These are phyloP conservation scores for Phaeosphaeria sp. DNA, from an alignment of 2,329 filamentous ascomycete species.

Conservation along the genomic window DNA sequence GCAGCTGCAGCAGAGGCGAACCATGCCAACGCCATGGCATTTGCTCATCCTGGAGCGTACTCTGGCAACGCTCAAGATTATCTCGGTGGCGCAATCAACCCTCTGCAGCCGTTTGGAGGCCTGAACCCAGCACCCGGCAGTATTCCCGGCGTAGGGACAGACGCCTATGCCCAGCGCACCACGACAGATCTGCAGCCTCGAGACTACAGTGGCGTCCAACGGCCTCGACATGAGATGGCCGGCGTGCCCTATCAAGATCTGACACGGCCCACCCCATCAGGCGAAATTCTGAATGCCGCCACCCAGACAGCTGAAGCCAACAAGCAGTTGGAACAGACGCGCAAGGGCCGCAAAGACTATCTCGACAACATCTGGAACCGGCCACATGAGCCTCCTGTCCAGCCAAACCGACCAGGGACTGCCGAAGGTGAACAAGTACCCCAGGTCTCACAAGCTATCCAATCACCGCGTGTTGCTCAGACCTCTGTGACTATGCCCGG, in stretches of 20 bases:
- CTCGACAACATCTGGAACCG: slow-evolving; percentile 82
- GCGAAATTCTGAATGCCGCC: slow-evolving; percentile 84
- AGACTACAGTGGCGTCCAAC: slow-evolving; percentile 83
- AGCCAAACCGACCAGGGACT: slow-evolving; percentile 52
- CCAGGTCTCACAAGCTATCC: slow-evolving; percentile 53
- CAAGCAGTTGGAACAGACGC: slow-evolving; percentile 80
- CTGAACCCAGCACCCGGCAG: slow-evolving; percentile 73
- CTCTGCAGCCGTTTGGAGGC: slow-evolving; percentile 53
- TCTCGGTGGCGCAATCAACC: slow-evolving; percentile 36
- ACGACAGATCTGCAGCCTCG: slow-evolving; percentile 77
- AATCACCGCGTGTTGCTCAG: slow-evolving; percentile 63
- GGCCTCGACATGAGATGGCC: slow-evolving; percentile 87
- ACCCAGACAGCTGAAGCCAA: slow-evolving; percentile 91
- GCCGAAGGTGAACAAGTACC: slow-evolving; percentile 49
- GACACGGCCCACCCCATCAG: slow-evolving; percentile 75
- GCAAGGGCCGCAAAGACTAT: slow-evolving; percentile 79
- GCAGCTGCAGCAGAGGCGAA: slow-evolving; percentile 72
- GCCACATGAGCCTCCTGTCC: slow-evolving; percentile 76
- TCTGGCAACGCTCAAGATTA: slow-evolving; percentile 45
- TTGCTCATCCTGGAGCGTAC: slow-evolving; percentile 37
- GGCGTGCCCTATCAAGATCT: slow-evolving; percentile 85
- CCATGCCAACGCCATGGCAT: slow-evolving; percentile 58
- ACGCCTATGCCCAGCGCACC: slow-evolving; percentile 74
- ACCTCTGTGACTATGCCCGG: slow-evolving; percentile 63
- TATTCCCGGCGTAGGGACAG: slow-evolving; percentile 72